Base-by-base conservation (phyloP, 1,139 yeast species). In the Sporopachydermia cereana region DNA sequence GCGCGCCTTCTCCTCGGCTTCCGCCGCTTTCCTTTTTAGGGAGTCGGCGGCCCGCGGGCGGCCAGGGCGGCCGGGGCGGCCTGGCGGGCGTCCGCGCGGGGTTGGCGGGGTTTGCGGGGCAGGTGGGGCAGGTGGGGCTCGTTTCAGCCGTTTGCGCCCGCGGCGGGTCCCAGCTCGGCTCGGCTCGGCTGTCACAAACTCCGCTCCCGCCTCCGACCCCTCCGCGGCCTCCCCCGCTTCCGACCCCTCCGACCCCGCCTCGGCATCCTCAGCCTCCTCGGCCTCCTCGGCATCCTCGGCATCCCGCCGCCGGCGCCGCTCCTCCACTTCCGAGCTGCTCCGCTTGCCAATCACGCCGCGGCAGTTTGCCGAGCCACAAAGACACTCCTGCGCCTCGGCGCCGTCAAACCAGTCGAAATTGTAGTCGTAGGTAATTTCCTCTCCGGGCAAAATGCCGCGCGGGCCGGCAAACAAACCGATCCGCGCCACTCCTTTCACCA, bases 361-460 rank as follows among this genome's bases (percentile, higher is more conserved):
- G 46, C 72, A 68, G 7, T 56, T 57, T 0, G 48, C 43, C 2
- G 67, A 50, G 0, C 68, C 69, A 52, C 72, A 68, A 39, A 52
- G 55, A 49, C 72, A 68, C 3, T 48, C 53, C 48, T 65, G 71
- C 21, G 67, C 67, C 21, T 53, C 55, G 1, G 65, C 58, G 12
- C 63, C 61, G 3, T 61, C 64, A 46, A 64, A 63, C 63, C 66
- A 62, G 30, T 63, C 66, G 46, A 68, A 68, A 45, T 67, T 66
- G 49, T 68, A 68, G 51, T 68, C 71, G 46, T 66, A 68, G 2
- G 68, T 62, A 4, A 68, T 52, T 49, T 68, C 72, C 2, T 57
- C 52, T 4, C 67, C 68, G 2, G 62, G 56, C 1, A 58, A 54
- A 27, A 67, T 62, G 3, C 61, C 58, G 12, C 51, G 46, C 3